phyloP scores from a whole-genome alignment of 371 early-diverging fungal genomes.

The Mortierella sp. region DNA sequence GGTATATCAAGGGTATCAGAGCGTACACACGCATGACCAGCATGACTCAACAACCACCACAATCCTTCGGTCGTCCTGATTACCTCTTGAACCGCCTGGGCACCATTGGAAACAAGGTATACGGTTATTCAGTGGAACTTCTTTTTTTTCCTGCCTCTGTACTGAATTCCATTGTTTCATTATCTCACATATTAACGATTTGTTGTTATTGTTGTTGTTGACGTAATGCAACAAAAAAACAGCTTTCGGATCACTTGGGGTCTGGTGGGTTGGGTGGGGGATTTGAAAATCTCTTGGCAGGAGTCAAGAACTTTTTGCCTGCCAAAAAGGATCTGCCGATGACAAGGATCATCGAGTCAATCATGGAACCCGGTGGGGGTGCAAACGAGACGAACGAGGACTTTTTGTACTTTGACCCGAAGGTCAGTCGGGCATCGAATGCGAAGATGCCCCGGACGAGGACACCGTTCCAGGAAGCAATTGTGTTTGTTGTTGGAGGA shows the following conservation, averaged over 20 bases:
- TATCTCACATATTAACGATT: background rate
- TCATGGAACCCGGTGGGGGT: conserved; percentile 77
- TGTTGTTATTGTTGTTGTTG: background rate
- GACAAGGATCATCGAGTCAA: conserved; percentile 85
- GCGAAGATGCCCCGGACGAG: conserved; percentile 62
- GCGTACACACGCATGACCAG: conserved; percentile 77
- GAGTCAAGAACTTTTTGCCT: conserved; percentile 94
- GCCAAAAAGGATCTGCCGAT: conserved; percentile 88
- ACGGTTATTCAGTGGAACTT: background rate
- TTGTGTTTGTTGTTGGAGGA: conserved; percentile 97
- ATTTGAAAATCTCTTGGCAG: conserved; percentile 89
- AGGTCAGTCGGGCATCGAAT: conserved; percentile 60
- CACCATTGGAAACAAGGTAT: conserved; percentile 87
- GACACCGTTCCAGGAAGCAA: conserved; percentile 86
- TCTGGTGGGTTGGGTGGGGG: conserved; percentile 84
- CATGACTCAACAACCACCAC: conserved; percentile 62
- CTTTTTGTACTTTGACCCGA: conserved; percentile 92
- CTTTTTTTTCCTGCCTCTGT: background rate
- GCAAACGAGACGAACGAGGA: conserved; percentile 77
- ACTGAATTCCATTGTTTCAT: too few species aligned
- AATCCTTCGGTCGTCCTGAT: conserved; percentile 64
- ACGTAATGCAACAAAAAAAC: background rate
- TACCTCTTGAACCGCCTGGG: conserved; percentile 79
- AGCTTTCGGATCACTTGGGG: conserved; percentile 84
- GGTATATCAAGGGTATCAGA: conserved; percentile 86